phyloP scores from a whole-genome alignment of 306 rosid species.

The Acacia confusa region DNA sequence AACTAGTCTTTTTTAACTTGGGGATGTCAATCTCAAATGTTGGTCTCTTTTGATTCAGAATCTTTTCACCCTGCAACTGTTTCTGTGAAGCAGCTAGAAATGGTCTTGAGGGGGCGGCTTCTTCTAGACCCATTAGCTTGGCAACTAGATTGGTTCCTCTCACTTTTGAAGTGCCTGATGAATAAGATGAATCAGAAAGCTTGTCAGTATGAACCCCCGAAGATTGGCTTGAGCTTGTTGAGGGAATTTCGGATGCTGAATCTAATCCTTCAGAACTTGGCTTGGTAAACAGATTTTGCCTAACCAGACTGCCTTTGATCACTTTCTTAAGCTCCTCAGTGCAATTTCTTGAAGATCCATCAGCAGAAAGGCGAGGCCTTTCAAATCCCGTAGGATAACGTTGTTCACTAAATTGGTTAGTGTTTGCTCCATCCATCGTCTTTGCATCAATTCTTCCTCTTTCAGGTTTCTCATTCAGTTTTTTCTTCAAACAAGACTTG shows the following conservation, averaged over 20 bases:
- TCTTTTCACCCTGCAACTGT: slow-evolving; percentile 49
- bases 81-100: slow-evolving; percentile 40
- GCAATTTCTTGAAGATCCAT: slow-evolving; percentile 52
- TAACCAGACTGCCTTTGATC: slow-evolving; percentile 46
- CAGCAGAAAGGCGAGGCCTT: slow-evolving; percentile 44
- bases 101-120: slow-evolving; percentile 45
- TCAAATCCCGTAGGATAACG: slow-evolving; percentile 39
- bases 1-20: slow-evolving; percentile 41
- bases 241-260: slow-evolving; percentile 55
- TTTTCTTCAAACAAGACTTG: slow-evolving; percentile 43
- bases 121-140: slow-evolving; percentile 90
- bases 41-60: slow-evolving; percentile 51
- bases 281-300: slow-evolving; percentile 38
- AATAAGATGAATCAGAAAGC: slow-evolving; percentile 45
- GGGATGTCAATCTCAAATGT: slow-evolving; percentile 54
- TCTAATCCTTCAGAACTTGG: slow-evolving; percentile 36
- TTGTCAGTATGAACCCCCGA: slow-evolving; percentile 40
- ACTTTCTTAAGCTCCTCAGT: slow-evolving; percentile 50
- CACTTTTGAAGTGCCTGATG: slow-evolving; percentile 46
- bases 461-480: slow-evolving; percentile 39
- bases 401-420: slow-evolving; percentile 34
- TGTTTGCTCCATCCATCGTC: slow-evolving; percentile 27
- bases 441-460: slow-evolving; percentile 38
- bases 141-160: slow-evolving; percentile 70
- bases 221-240: slow-evolving; percentile 75